phyloP scores from a whole-genome alignment of 148 eudicot species.

The Talinum fruticosum region DNA sequence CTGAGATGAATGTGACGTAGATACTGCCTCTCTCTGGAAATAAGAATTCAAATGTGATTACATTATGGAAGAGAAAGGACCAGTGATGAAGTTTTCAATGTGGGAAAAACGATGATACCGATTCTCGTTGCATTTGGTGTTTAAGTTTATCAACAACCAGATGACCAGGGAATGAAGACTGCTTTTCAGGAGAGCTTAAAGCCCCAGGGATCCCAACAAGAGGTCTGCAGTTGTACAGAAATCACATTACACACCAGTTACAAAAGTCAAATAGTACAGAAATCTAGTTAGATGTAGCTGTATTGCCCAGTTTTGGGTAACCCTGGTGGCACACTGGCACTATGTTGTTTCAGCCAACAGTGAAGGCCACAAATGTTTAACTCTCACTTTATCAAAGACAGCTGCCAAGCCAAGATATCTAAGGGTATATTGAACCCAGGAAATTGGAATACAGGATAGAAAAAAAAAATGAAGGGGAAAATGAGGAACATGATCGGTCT shows the following conservation, averaged over 20 bases:
- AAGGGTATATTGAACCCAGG: neutral
- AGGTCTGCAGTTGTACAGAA: conserved; percentile 43
- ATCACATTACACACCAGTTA: neutral
- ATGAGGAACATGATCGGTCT: neutral
- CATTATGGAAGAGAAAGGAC: neutral
- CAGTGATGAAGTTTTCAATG: neutral
- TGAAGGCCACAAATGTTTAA: too few species aligned
- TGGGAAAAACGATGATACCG: conserved; percentile 24
- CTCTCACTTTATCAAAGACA: too few species aligned
- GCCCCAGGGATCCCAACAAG: conserved; percentile 37
- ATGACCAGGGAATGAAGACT: conserved; percentile 57
- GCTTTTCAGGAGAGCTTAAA: conserved; percentile 34
- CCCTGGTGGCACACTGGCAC: too few species aligned
- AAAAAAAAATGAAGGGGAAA: neutral
- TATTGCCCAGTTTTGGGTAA: too few species aligned
- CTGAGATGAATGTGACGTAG: conserved; percentile 81
- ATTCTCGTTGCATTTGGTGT: conserved; percentile 41
- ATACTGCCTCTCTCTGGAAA: conserved; percentile 60
- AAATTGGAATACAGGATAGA: neutral
- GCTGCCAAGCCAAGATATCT: neutral
- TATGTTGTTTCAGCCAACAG: too few species aligned
- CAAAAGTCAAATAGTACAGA: neutral
- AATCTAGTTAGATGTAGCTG: too few species aligned
- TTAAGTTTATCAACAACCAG: conserved; percentile 43
- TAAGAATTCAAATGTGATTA: neutral